Conservation (phyloP, 106 monocot species). For the Xerophyta viscosa region DNA sequence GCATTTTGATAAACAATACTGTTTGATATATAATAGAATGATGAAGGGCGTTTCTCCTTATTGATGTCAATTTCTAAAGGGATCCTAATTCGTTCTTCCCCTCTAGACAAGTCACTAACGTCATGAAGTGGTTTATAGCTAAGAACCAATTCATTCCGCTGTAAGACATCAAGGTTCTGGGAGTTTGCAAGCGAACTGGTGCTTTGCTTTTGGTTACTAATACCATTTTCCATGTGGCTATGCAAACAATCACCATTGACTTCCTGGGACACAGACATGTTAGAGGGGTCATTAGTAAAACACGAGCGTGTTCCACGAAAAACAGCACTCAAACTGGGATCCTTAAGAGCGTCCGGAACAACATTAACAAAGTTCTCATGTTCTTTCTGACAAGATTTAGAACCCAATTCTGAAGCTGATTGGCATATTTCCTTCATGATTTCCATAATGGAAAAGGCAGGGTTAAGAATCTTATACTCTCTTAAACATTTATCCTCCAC, state of each 20-base stretch:
- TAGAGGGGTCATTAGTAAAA: neutral
- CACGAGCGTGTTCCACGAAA: neutral
- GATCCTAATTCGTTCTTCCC: slow-evolving; percentile 59
- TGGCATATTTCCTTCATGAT: slow-evolving; percentile 41
- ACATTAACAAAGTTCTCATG: slow-evolving; percentile 13
- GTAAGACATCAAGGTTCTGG: slow-evolving; percentile 11
- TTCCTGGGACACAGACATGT: too few relatives aligned
- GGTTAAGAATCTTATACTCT: slow-evolving; percentile 34
- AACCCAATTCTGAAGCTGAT: slow-evolving; percentile 24
- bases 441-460: slow-evolving; percentile 37
- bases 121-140: slow-evolving; percentile 49
- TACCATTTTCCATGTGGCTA: neutral
- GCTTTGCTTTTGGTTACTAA: neutral
- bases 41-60: slow-evolving; percentile 29
- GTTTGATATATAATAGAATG: slow-evolving; percentile 56
- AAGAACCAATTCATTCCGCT: slow-evolving; percentile 18
- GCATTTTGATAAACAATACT: slow-evolving; percentile 76
- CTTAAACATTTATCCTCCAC: slow-evolving; percentile 44
- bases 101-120: slow-evolving; percentile 60
- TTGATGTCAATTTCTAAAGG: slow-evolving; percentile 36
- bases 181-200: slow-evolving; percentile 3
- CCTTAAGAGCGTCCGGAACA: slow-evolving; percentile 32
- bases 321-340: neutral
- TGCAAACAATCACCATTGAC: neutral
- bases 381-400: slow-evolving; percentile 12